phyloP scores from a whole-genome alignment of 805 yeast genomes.

The Candida broadrunensis region DNA sequence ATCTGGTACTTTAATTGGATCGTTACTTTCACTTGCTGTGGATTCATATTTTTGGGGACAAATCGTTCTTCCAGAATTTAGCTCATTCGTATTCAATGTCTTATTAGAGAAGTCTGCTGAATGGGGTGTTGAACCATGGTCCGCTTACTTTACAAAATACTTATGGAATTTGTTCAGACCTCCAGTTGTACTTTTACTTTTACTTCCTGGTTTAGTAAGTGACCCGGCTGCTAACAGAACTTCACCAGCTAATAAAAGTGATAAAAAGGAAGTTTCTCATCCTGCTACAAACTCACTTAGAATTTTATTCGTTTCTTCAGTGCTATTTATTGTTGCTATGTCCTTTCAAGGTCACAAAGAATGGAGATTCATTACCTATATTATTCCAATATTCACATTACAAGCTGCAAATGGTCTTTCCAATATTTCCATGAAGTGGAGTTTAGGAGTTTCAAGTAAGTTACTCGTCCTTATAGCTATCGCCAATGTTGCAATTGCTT shows the following conservation, averaged over 20 bases:
- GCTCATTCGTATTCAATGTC: constrained; percentile 71
- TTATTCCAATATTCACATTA: constrained; percentile 65
- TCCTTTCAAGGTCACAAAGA: constrained; percentile 91
- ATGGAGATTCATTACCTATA: constrained; percentile 84
- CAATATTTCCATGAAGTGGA: constrained; percentile 16
- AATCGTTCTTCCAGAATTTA: constrained; percentile 67
- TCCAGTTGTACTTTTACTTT: constrained; percentile 42
- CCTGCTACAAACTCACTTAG: constrained; percentile 37
- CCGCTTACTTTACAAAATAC: constrained; percentile 61
- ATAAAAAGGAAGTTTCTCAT: constrained; percentile 17
- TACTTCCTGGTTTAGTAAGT: constrained; percentile 39
- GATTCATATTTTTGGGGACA: constrained; percentile 79
- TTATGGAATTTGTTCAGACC: constrained; percentile 35
- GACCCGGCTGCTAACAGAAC: constrained; percentile 35
- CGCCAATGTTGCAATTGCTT: constrained; percentile 23
- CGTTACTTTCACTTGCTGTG: constrained; percentile 42
- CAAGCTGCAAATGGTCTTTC: constrained; percentile 63
- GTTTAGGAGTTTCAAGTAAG: constrained; percentile 19
- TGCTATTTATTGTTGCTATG: constrained; percentile 57
- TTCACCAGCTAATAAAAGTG: constrained; percentile 15
- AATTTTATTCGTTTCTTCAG: constrained; percentile 48
- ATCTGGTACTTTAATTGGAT: constrained; percentile 54
- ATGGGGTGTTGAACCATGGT: constrained; percentile 85
- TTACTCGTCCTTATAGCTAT: constrained; percentile 23
- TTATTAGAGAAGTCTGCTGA: constrained; percentile 66